A percentile compares a stretch with the other conserved stretches of the same genome.
Conservation (phyloP, 1,284 basidiomycete genomes). For the Fistulina hepatica region DNA sequence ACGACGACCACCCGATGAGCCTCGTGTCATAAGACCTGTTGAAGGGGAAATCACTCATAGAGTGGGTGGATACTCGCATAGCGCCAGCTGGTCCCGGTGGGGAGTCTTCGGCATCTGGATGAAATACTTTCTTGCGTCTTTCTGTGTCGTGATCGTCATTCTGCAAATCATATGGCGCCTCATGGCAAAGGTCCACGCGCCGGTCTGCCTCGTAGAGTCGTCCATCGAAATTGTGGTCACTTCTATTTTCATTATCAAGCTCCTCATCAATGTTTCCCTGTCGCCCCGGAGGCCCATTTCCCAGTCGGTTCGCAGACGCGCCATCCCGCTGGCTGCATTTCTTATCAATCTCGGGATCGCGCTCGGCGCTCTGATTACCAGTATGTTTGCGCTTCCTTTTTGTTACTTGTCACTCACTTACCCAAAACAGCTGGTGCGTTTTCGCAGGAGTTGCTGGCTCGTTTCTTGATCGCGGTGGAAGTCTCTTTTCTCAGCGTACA, state of each 20-base stretch:
- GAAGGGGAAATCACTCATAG: too few relatives aligned
- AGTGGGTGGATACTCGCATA: too few relatives aligned
- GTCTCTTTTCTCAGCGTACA: conserved; percentile 53
- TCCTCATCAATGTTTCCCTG: conserved; percentile 46
- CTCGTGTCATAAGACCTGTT: conserved; percentile 8
- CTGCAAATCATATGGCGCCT: conserved; percentile 60
- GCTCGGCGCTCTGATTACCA: too few relatives aligned
- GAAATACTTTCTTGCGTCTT: conserved; percentile 37
- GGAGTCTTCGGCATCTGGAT: conserved; percentile 41
- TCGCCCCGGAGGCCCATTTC: too few relatives aligned
- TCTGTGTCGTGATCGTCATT: conserved; percentile 35
- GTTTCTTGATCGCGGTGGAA: conserved; percentile 56
- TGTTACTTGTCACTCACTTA: too few relatives aligned
- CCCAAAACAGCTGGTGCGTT: conserved; percentile 56
- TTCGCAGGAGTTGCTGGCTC: conserved; percentile 58
- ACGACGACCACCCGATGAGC: conserved; percentile 39
- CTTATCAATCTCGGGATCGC: conserved; percentile 18
- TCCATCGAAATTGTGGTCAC: conserved; percentile 49
- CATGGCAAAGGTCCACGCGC: conserved; percentile 26
- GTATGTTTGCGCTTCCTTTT: too few relatives aligned
- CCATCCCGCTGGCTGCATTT: conserved; percentile 34
- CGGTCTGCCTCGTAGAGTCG: conserved; percentile 46
- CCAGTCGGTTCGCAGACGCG: too few relatives aligned
- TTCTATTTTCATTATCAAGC: conserved; percentile 48
- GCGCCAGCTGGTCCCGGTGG: conserved; percentile 55